Percentiles rank a stretch among this genome's conserved stretches.
Conservation (phyloP, 108 stramenopile species). For the Skeletonema tropicum region DNA sequence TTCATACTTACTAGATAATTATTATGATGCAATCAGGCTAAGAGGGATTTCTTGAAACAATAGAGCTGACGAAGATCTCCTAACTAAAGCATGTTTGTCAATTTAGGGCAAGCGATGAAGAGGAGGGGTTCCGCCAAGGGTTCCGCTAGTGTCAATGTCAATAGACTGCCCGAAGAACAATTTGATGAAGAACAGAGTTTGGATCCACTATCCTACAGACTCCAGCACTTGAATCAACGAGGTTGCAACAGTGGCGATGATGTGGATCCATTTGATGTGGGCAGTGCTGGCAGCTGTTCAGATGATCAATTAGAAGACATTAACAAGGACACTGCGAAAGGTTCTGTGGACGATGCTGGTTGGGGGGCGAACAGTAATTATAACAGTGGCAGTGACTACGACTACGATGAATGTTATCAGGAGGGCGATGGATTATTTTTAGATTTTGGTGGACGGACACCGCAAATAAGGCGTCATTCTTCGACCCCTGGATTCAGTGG, state of each 20-base stretch:
- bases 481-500: background rate
- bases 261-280: conserved; percentile 1
- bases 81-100: too few relatives aligned
- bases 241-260: background rate
- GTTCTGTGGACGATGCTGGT: background rate
- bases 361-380: background rate
- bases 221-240: background rate
- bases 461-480: background rate
- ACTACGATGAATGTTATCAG: background rate
- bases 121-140: too few relatives aligned
- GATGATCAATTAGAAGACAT: background rate
- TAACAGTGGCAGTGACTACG: background rate
- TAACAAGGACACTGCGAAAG: background rate
- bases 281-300: background rate
- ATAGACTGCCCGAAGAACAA: background rate
- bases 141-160: too few relatives aligned
- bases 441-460: conserved; percentile 1
- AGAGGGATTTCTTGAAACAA: too few relatives aligned
- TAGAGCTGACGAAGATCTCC: too few relatives aligned
- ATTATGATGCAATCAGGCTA: too few relatives aligned
- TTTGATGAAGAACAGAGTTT: background rate
- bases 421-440: background rate
- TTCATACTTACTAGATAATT: too few relatives aligned
- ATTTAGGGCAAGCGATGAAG: too few relatives aligned
- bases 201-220: background rate